Percentiles rank a stretch among this genome's conserved stretches.
phyloP scores from a whole-genome alignment of 345 rosid species.

The Isatis tinctoria region DNA sequence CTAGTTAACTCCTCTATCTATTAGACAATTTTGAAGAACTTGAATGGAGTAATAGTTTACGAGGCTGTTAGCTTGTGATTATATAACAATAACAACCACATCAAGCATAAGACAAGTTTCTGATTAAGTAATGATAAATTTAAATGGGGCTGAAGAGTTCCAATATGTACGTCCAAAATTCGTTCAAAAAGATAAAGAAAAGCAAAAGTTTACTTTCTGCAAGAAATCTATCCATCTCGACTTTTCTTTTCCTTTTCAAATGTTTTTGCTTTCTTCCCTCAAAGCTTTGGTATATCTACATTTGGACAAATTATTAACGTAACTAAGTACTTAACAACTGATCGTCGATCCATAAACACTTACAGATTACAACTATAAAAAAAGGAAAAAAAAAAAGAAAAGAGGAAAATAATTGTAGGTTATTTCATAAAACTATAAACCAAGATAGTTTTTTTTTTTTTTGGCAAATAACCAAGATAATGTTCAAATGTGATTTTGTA shows the following conservation, averaged over 20 bases:
- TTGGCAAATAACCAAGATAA: no score
- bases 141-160: not conserved
- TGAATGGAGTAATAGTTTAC: not conserved
- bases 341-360: not conserved
- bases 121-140: not conserved
- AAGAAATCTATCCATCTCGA: not conserved
- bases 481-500: not conserved
- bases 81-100: not conserved
- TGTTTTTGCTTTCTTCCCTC: constrained; percentile 5
- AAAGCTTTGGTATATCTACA: not conserved
- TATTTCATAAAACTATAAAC: not conserved
- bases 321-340: not conserved
- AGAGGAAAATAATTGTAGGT: not conserved
- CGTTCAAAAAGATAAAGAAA: not conserved
- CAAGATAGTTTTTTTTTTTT: no score
- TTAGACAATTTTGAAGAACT: not conserved
- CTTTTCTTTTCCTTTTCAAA: not conserved
- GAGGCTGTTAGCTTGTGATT: constrained; percentile 6
- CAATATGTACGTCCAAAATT: not conserved
- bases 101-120: not conserved
- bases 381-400: not conserved
- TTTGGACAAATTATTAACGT: not conserved
- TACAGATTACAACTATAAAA: not conserved
- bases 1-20: not conserved
- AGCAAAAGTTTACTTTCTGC: constrained; percentile 11